These are phyloP conservation scores for Marasmius sp. DNA, from an alignment of 1,284 basidiomycete genomes.

Conservation along the genomic window DNA sequence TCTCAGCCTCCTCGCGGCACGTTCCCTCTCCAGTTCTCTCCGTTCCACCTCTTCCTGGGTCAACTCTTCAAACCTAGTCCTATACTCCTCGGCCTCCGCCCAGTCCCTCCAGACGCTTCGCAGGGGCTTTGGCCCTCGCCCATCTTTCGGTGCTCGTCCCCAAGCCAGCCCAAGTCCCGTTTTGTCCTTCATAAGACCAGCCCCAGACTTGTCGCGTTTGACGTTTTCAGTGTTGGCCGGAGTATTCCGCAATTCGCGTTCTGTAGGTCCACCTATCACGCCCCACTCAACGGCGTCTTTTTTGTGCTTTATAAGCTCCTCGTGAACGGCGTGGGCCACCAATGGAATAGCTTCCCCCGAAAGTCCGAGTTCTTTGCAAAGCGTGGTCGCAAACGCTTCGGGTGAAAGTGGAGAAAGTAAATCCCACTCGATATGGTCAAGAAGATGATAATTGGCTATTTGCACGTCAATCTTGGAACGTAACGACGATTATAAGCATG, in stretches of 20 bases:
- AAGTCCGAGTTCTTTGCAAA: conserved; percentile 87
- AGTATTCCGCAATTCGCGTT: background rate
- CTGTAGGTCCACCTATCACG: conserved; percentile 46
- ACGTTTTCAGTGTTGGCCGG: conserved; percentile 17
- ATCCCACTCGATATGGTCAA: conserved; percentile 99
- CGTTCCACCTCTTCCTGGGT: conserved; percentile 90
- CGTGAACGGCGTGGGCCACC: conserved; percentile 90
- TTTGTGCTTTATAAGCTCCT: conserved; percentile 93
- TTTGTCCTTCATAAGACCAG: conserved; percentile 70
- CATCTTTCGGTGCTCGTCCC: conserved; percentile 68
- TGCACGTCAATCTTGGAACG: conserved; percentile 90
- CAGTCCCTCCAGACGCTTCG: conserved; percentile 94
- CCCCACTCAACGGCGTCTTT: conserved; percentile 94
- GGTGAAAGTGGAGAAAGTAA: conserved; percentile 90
- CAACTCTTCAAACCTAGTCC: conserved; percentile 86
- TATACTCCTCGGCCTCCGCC: conserved; percentile 89
- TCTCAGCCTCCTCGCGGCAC: conserved; percentile 57
- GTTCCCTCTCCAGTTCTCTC: conserved; percentile 79
- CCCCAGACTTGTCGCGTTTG: conserved; percentile 44
- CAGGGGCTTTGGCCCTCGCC: conserved; percentile 78
- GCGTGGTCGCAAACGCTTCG: conserved; percentile 78
- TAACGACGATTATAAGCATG: conserved; percentile 5
- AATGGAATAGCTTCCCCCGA: conserved; percentile 86
- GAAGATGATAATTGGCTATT: conserved; percentile 86
- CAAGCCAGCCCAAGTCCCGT: conserved; percentile 73